A percentile compares a stretch with the other conserved stretches of the same genome.
Conservation (phyloP, 2,329 filamentous ascomycete species). For the Ophiostoma montium region DNA sequence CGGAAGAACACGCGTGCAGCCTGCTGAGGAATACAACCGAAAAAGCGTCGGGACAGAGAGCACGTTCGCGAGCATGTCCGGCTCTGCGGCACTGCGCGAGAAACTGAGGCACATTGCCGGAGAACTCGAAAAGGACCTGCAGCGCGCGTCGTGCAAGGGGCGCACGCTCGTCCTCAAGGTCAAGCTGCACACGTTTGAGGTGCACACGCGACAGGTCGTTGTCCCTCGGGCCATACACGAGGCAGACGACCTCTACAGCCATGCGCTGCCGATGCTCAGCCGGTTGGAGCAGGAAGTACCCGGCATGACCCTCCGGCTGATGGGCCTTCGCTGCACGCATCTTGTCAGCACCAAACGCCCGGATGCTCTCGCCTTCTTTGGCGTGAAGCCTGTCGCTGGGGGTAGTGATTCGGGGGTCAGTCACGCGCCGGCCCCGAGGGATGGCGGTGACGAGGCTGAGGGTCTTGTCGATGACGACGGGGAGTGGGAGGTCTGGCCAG, state of each 20-base stretch:
- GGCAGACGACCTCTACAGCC: constrained; percentile 73
- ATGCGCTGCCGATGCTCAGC: constrained; percentile 64
- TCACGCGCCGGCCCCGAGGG: not conserved
- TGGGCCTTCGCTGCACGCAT: constrained; percentile 81
- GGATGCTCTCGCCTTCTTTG: constrained; percentile 68
- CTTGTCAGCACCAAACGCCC: constrained; percentile 74
- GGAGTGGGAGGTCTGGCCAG: constrained; percentile 55
- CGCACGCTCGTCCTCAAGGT: constrained; percentile 85
- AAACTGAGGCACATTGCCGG: constrained; percentile 72
- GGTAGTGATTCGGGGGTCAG: not conserved
- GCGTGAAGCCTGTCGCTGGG: constrained; percentile 31
- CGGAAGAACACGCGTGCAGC: constrained; percentile 71
- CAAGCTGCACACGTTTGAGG: constrained; percentile 88
- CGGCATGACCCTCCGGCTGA: constrained; percentile 62
- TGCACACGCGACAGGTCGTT: constrained; percentile 68
- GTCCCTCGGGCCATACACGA: constrained; percentile 56
- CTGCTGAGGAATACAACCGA: constrained; percentile 76
- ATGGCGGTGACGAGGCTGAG: constrained; percentile 16
- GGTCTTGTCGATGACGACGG: constrained; percentile 23
- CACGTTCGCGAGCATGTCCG: constrained; percentile 71
- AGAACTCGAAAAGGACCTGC: constrained; percentile 76
- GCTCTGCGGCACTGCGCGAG: constrained; percentile 51
- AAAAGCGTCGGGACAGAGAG: constrained; percentile 92
- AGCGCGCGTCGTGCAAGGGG: constrained; percentile 68
- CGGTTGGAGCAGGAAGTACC: constrained; percentile 78